Evolutionary conservation across 139 green algal genomes (phyloP), one percentile per base, ranked within the genome.

Genomic region (Asterochloris erici): DNA sequence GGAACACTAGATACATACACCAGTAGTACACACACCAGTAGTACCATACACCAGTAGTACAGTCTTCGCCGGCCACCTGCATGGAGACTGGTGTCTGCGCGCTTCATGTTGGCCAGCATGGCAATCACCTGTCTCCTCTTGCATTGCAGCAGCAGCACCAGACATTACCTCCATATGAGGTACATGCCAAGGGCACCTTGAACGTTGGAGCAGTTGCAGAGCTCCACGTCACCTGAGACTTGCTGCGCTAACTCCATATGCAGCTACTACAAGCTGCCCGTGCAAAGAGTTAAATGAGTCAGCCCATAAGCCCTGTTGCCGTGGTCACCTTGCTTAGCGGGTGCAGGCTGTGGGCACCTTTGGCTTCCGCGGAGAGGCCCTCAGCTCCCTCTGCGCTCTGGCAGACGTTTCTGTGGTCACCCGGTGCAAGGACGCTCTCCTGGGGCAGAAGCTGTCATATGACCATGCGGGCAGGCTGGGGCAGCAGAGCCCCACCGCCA

Each of bases 301-400:
- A 60, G 12, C 1, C 14, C 12, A n/a, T n/a, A 29, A 15, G 0
- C 54, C 13, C 12, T 62, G 26, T 47, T 0, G 11, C 10, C 11
- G 21, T 77, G 6, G 23, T 16, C 26, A 15, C 23, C 6, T 77
- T 16, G 19, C 16, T 77, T n/a, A 9, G 21, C 60, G 16, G 14
- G 28, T 64, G 60, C 89, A 97, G 91, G 86, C 79, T 6, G 81
- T 99, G 1, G 76, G 74, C 73, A 97, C 92, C 13, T 99, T 98
- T 90, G 96, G 96, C 11, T 99, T 99, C 85, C 88, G 96, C 10
- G 96, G 96, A 12, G 96, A 99, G 87, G 96, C 96, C 23, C 90
- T 99, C 14, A 95, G 87, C 85, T 98, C 96, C 0, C 89, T 99
- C 47, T 98, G 95, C 77, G 94, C 94, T 0, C 75, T 97, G 63